These are phyloP conservation scores for Aspergillus pseudoterreus DNA, from an alignment of 2,329 filamentous ascomycete species.

Conservation along the genomic window DNA sequence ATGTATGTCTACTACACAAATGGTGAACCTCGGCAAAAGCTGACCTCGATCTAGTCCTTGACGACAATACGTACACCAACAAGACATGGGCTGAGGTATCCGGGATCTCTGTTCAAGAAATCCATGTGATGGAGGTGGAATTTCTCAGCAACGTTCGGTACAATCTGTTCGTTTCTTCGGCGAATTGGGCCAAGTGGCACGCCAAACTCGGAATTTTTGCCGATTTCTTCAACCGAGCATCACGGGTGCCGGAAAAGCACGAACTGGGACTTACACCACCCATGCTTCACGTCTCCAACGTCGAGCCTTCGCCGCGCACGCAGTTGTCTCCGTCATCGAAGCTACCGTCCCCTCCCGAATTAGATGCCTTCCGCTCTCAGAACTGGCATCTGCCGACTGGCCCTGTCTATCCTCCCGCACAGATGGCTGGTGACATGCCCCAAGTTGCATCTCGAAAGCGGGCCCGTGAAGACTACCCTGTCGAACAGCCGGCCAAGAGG, in stretches of 20 bases:
- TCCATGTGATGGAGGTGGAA: conserved; percentile 99
- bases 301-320: conserved; percentile 29
- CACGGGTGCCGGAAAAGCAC: conserved; percentile 42
- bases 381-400: conserved; percentile 27
- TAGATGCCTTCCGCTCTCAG: conserved; percentile 27
- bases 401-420: conserved; percentile 21
- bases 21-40: conserved; percentile 2
- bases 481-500: conserved; percentile 58
- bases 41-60: conserved; percentile 61
- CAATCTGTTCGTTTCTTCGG: conserved; percentile 78
- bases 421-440: conserved; percentile 19
- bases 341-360: conserved; percentile 38
- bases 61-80: conserved; percentile 99
- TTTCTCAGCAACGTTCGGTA: conserved; percentile 99
- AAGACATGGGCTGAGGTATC: conserved; percentile 99
- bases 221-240: conserved; percentile 73
- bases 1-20: conserved; percentile 50
- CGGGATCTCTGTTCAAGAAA: conserved; percentile 86
- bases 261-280: conserved; percentile 27
- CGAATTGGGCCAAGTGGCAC: conserved; percentile 86
- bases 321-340: conserved; percentile 27
- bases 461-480: conserved; percentile 51
- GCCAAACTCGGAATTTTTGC: conserved; percentile 76
- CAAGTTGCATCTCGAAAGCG: conserved; percentile 51
- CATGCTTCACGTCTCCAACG: conserved; percentile 31